Conservation (phyloP, 1,284 basidiomycete genomes). For the Boletus calvinii region DNA sequence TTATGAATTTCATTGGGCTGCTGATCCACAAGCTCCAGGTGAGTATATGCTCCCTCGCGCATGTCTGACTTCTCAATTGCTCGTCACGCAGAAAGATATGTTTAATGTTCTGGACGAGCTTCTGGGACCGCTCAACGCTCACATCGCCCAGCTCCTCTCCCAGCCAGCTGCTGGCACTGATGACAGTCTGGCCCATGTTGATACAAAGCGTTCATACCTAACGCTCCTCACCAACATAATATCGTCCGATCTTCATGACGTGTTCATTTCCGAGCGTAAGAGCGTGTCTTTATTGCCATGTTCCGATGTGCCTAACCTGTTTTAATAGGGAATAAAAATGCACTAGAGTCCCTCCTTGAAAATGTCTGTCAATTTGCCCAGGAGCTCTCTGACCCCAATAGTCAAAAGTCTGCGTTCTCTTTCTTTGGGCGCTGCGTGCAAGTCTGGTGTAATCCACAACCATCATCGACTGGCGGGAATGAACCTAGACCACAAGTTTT, state of each 20-base stretch:
- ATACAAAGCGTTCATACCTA: constrained; percentile 91
- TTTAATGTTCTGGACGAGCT: constrained; percentile 88
- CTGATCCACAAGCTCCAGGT: constrained; percentile 93
- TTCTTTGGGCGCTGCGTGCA: constrained; percentile 79
- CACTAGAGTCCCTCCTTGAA: constrained; percentile 70
- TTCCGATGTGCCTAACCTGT: constrained; percentile 12
- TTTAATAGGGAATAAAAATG: constrained; percentile 75
- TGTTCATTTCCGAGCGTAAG: constrained; percentile 88
- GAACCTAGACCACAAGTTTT: constrained; percentile 47
- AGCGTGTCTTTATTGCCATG: constrained; percentile 14
- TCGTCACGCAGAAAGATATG: constrained; percentile 62
- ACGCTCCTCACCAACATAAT: constrained; percentile 83
- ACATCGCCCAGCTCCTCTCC: constrained; percentile 81
- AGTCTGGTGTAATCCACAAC: constrained; percentile 72
- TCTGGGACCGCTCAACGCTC: constrained; percentile 80
- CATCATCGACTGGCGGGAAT: constrained; percentile 39
- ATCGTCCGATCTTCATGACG: constrained; percentile 74
- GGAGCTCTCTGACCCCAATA: constrained; percentile 69
- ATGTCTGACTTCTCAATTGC: constrained; percentile 7
- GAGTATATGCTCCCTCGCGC: constrained; percentile 22
- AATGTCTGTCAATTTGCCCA: constrained; percentile 77
- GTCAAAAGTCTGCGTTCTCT: constrained; percentile 79
- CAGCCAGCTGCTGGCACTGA: constrained; percentile 90
- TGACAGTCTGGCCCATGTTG: constrained; percentile 79
- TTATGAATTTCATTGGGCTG: constrained; percentile 91